Conservation (phyloP, 768 basidiomycete genomes). For the Amanita rubescens region DNA sequence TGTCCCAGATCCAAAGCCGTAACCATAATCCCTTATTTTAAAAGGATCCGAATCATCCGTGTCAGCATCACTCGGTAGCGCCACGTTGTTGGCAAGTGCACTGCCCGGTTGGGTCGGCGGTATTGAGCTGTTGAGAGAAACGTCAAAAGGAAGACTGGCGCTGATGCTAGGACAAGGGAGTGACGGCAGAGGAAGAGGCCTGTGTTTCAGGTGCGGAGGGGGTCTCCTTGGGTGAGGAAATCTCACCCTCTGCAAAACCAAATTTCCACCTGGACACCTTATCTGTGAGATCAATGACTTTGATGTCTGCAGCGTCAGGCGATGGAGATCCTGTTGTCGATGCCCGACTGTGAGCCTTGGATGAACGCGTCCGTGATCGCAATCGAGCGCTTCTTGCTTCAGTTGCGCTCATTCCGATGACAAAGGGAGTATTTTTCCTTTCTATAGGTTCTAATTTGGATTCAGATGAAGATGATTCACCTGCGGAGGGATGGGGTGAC, state of each 20-base stretch:
- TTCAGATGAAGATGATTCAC: neutral
- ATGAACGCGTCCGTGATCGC: conserved; percentile 24
- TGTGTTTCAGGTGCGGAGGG: neutral
- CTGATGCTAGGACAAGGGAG: conserved; percentile 7
- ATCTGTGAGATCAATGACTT: conserved; percentile 20
- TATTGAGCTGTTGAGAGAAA: neutral
- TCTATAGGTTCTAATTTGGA: conserved; percentile 13
- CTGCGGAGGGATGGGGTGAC: neutral
- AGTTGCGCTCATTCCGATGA: conserved; percentile 1
- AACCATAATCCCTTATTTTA: conserved; percentile 57
- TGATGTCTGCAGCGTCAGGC: conserved; percentile 7
- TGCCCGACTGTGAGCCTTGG: conserved; percentile 12
- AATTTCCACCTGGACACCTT: conserved; percentile 45
- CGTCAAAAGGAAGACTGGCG: conserved; percentile 5
- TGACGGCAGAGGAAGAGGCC: conserved; percentile 4
- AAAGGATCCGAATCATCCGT: conserved; percentile 29
- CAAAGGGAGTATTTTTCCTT: conserved; percentile 15
- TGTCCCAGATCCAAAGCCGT: conserved; percentile 44
- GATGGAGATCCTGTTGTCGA: conserved; percentile 5
- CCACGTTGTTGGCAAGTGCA: neutral
- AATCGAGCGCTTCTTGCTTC: conserved; percentile 21
- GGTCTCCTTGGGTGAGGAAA: neutral
- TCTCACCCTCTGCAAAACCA: conserved; percentile 28
- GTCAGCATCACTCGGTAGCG: conserved; percentile 1
- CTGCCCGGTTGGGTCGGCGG: neutral